Base-by-base conservation (phyloP, 2,329 filamentous ascomycete species). In the Neurospora sp. region DNA sequence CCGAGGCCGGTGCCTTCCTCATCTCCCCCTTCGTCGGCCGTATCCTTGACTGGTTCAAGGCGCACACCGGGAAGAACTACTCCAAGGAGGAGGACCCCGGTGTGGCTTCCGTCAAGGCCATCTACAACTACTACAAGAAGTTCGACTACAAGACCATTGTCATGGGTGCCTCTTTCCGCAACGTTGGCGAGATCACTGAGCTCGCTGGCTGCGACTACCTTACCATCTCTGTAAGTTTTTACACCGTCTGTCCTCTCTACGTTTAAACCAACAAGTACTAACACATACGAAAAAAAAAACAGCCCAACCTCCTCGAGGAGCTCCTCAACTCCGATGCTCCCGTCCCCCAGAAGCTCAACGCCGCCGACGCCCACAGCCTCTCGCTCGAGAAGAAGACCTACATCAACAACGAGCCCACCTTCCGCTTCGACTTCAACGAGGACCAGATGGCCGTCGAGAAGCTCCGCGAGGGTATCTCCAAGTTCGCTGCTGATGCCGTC, bases 101-200 rank as follows among this genome's bases (percentile, higher is more conserved):
- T 86, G 96, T 99, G 83, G 88, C 92, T 85, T 95, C 91, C 75
- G 96, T 99, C 80, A 88, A 95, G 87, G 80, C 78, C 82, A 99
- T 99, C 86, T 99, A 91, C 90, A 96, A 99, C 89, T 99, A 99
- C 92, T 99, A 99, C 91, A 99, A 99, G 92, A 98, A 98, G 88
- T 92, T 86, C 82, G 93, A 92, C 82, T 97, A 99, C 91, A 97
- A 97, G 78, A 99, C 96, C 82, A 97, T 98, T 78, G 96, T 99
- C 84, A 99, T 99, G 96, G 96, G 96, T 80, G 96, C 96, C 76
- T 97, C 94, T 52, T 99, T 99, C 93, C 90, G 96, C 82, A 98
- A 91, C 87, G 85, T 85, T 74, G 96, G 96, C 79, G 96, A 99
- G 87, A 97, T 99, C 83, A 98, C 93, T 66, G 96, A 99, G 87